A percentile compares a stretch with the other conserved stretches of the same genome.
Evolutionary conservation across 495 filamentous ascomycete genomes (phyloP).

Genomic region (Xylaria nigripes): DNA sequence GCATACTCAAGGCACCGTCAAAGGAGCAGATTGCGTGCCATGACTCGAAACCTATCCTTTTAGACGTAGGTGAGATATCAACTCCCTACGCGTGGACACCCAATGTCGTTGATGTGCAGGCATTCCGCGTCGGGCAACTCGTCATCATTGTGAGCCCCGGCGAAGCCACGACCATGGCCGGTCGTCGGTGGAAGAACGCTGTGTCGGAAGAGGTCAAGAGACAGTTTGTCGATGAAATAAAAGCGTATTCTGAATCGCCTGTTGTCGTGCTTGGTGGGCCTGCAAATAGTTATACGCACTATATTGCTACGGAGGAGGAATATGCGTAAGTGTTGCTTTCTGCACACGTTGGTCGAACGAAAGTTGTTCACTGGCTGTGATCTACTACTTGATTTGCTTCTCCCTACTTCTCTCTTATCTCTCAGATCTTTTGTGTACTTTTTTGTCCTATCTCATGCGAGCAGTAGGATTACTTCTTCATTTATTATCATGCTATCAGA

Average conservation of each 20-base stretch:
- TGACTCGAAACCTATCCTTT: conserved; percentile 72
- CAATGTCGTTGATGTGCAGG: conserved; percentile 88
- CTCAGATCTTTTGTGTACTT: too few relatives aligned
- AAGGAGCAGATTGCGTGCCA: conserved; percentile 72
- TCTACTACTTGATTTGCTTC: too few relatives aligned
- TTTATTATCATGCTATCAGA: neutral
- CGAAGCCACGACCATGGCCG: conserved; percentile 93
- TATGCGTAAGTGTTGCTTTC: conserved; percentile 41
- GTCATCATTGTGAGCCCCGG: conserved; percentile 82
- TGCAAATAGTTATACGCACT: conserved; percentile 93
- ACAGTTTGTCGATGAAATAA: conserved; percentile 32
- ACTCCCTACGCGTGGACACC: conserved; percentile 84
- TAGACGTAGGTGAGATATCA: conserved; percentile 78
- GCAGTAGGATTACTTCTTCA: too few relatives aligned
- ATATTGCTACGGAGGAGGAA: conserved; percentile 89
- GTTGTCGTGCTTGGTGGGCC: conserved; percentile 86
- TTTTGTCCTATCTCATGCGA: too few relatives aligned
- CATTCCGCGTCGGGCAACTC: conserved; percentile 79
- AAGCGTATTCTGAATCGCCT: conserved; percentile 37
- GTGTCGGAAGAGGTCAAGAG: conserved; percentile 47
- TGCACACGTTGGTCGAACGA: neutral
- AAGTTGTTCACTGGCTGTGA: too few relatives aligned
- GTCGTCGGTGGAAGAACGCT: conserved; percentile 83
- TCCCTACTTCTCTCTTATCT: too few relatives aligned
- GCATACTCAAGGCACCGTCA: conserved; percentile 62